These are phyloP conservation scores for Leptomonas pyrrhocoris DNA, from an alignment of 208 protist genomes.

Conservation along the genomic window DNA sequence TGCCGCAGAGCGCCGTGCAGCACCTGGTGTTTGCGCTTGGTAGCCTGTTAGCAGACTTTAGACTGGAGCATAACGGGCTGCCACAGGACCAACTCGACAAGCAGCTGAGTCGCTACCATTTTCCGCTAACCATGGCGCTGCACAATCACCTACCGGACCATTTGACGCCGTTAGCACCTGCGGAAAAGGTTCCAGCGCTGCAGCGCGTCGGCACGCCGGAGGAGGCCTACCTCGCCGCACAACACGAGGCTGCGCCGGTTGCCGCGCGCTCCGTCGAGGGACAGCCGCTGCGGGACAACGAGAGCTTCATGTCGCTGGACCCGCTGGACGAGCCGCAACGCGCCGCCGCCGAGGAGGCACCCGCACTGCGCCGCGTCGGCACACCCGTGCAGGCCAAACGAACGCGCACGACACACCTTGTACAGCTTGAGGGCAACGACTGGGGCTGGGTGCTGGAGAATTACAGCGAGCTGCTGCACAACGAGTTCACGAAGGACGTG, in stretches of 20 bases:
- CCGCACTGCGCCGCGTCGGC: neutral
- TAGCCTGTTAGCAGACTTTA: conserved; percentile 36
- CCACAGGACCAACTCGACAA: conserved; percentile 27
- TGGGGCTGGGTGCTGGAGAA: conserved; percentile 40
- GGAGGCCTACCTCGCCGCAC: neutral
- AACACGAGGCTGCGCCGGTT: neutral
- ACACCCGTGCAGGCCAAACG: neutral
- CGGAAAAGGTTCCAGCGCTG: neutral
- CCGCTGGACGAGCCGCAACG: neutral
- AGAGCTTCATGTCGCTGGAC: conserved; percentile 29
- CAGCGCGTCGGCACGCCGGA: neutral
- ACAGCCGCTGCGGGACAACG: conserved; percentile 1
- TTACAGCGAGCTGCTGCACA: conserved; percentile 28
- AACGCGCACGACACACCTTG: conserved; percentile 35
- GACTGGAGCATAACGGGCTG: conserved; percentile 22
- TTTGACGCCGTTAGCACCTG: neutral
- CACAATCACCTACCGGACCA: conserved; percentile 8
- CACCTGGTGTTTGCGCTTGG: conserved; percentile 22
- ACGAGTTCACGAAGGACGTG: conserved; percentile 34
- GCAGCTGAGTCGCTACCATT: conserved; percentile 20
- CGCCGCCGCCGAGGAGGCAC: neutral
- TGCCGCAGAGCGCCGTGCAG: conserved; percentile 10
- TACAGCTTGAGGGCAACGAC: conserved; percentile 46
- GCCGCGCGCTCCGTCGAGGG: neutral
- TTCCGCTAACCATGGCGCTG: conserved; percentile 23